Percentiles rank a stretch among this genome's conserved stretches.
Conservation (phyloP, 257 asterid genomes). For the Capsicum chinense region DNA sequence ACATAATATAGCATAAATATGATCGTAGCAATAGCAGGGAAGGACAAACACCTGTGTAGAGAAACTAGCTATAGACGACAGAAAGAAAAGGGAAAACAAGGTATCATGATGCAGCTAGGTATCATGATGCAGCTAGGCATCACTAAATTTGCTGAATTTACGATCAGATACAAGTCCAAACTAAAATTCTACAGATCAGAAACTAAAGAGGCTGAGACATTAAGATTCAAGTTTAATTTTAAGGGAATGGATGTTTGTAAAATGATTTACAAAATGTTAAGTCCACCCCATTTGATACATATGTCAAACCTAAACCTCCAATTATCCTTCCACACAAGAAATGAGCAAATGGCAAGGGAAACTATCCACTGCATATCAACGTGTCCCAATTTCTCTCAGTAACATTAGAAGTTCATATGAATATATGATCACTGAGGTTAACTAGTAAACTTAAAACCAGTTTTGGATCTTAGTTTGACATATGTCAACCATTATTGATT, state of each 20-base stretch:
- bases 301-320: slow-evolving; percentile 17
- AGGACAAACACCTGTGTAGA: not conserved
- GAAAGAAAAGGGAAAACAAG: slow-evolving; percentile 12
- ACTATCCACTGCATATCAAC: not conserved
- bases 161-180: slow-evolving; percentile 22
- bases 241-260: not conserved
- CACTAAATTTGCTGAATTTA: slow-evolving; percentile 7
- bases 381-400: not conserved
- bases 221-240: slow-evolving; percentile 3
- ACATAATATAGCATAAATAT: slow-evolving; percentile 13
- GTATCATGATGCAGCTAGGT: slow-evolving; percentile 6
- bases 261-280: slow-evolving; percentile 20
- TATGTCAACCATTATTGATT: not conserved
- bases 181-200: slow-evolving; percentile 6
- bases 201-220: slow-evolving; percentile 5
- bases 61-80: not conserved
- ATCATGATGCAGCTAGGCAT: slow-evolving; percentile 20
- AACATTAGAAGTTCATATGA: not conserved
- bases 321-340: not conserved
- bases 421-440: not conserved
- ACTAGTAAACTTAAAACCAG: not conserved
- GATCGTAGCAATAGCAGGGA: slow-evolving; percentile 9
- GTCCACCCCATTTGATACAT: not conserved
- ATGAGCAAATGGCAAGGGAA: slow-evolving; percentile 20
- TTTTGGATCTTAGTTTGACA: not conserved